These are phyloP conservation scores for Lumnitzera littorea DNA, from an alignment of 345 rosid genomes.

Conservation along the genomic window DNA sequence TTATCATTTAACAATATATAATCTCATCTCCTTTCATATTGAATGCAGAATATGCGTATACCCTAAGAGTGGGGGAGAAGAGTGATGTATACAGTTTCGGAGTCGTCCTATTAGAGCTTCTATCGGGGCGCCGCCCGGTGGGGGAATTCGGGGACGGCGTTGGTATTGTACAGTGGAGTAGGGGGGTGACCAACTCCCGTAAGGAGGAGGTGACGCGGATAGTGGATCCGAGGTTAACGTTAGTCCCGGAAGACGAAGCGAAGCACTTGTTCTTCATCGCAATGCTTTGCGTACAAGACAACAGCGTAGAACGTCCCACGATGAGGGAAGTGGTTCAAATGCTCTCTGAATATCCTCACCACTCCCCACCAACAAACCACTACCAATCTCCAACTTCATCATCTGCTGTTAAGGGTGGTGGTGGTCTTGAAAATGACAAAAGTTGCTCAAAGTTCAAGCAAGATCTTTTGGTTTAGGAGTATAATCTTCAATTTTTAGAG, in stretches of 20 bases:
- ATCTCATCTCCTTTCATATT: not conserved
- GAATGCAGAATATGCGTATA: conserved; percentile 72
- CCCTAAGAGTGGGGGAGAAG: conserved; percentile 76
- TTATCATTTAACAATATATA: too few species aligned
- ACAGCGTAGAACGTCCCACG: conserved; percentile 86
- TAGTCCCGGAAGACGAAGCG: conserved; percentile 56
- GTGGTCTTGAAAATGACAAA: conserved; percentile 16
- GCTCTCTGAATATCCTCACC: conserved; percentile 35
- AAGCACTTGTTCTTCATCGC: conserved; percentile 82
- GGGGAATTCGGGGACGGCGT: conserved; percentile 77
- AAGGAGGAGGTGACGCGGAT: conserved; percentile 56
- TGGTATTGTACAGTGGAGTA: conserved; percentile 92
- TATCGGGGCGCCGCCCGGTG: conserved; percentile 73
- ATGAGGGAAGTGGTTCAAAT: conserved; percentile 95
- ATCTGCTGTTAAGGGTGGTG: conserved; percentile 3
- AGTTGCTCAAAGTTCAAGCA: conserved; percentile 13
- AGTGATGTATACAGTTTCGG: conserved; percentile 95
- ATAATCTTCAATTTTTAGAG: not conserved
- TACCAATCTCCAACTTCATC: conserved; percentile 14
- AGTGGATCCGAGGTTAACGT: conserved; percentile 48
- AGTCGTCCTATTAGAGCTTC: conserved; percentile 70
- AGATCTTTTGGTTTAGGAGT: conserved; percentile 7
- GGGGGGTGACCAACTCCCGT: conserved; percentile 39
- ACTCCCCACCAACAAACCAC: conserved; percentile 6
- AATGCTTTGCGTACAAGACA: conserved; percentile 78